Percentiles rank a stretch among this genome's conserved stretches.
Conservation (phyloP, 2,329 filamentous ascomycete genomes). For the Talaromyces marneffei region DNA sequence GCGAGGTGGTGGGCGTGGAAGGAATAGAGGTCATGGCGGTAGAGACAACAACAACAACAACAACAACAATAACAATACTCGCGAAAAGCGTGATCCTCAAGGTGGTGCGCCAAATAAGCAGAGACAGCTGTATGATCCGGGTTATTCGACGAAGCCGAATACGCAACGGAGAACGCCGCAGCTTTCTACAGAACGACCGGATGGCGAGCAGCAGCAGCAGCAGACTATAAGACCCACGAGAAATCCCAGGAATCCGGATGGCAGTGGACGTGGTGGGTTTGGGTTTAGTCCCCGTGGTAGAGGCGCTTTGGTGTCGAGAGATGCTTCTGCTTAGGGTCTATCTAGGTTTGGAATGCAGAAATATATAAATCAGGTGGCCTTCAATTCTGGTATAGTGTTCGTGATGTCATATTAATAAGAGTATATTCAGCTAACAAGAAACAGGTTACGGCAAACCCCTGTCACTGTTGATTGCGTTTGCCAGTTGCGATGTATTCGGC, state of each 20-base stretch:
- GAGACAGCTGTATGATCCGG: slow-evolving; percentile 71
- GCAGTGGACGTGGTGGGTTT: slow-evolving; percentile 69
- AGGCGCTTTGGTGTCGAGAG: slow-evolving; percentile 10
- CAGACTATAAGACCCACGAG: slow-evolving; percentile 52
- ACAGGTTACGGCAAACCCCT: slow-evolving; percentile 44
- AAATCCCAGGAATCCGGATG: slow-evolving; percentile 71
- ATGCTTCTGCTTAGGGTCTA: neutral
- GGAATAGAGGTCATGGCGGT: slow-evolving; percentile 20
- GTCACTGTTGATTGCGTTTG: slow-evolving; percentile 55
- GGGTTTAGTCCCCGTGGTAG: slow-evolving; percentile 65
- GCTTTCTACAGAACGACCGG: slow-evolving; percentile 32
- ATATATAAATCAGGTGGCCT: neutral
- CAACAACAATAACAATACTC: slow-evolving; percentile 17
- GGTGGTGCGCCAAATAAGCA: slow-evolving; percentile 24
- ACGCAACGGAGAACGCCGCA: slow-evolving; percentile 39
- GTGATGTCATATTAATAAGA: neutral
- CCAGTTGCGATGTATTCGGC: slow-evolving; percentile 53
- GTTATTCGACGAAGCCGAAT: slow-evolving; percentile 60
- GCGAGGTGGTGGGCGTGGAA: slow-evolving; percentile 30
- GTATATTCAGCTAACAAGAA: neutral
- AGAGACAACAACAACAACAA: slow-evolving; percentile 9
- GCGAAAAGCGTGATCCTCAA: slow-evolving; percentile 39
- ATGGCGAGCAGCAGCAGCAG: slow-evolving; percentile 26
- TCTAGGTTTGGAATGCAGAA: neutral
- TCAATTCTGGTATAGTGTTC: neutral